Evolutionary conservation across 768 basidiomycete genomes (phyloP).

Genomic region (Boletales sp.): DNA sequence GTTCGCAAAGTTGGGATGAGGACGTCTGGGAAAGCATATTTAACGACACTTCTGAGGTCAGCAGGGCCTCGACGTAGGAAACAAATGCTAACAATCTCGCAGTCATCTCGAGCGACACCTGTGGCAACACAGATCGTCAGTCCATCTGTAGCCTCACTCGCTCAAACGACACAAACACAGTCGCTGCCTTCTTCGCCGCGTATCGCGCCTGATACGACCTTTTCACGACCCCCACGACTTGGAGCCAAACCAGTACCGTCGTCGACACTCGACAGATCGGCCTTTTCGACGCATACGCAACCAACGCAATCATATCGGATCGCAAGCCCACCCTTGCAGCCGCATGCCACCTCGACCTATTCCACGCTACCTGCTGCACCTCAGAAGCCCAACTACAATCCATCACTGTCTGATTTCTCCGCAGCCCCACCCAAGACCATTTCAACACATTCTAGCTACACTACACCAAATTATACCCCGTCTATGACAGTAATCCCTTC

Average conservation of each 20-base stretch:
- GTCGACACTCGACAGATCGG: conserved; percentile 31
- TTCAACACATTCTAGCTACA: conserved; percentile 12
- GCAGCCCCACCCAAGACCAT: conserved; percentile 15
- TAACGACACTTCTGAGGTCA: conserved; percentile 35
- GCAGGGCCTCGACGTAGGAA: neutral
- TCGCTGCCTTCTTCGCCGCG: conserved; percentile 40
- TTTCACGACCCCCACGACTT: conserved; percentile 36
- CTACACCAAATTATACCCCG: conserved; percentile 13
- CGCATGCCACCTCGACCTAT: conserved; percentile 11
- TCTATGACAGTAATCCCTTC: conserved; percentile 17
- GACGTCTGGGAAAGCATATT: conserved; percentile 85
- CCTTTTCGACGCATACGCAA: conserved; percentile 25
- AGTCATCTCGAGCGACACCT: conserved; percentile 17
- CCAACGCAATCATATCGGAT: conserved; percentile 17
- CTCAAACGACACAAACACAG: conserved; percentile 24
- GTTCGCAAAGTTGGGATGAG: conserved; percentile 63
- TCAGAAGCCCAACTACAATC: conserved; percentile 57
- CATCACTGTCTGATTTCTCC: conserved; percentile 37
- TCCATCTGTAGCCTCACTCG: conserved; percentile 9
- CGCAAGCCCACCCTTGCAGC: conserved; percentile 20
- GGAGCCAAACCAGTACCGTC: conserved; percentile 36
- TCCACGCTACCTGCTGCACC: conserved; percentile 11
- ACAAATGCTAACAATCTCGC: conserved; percentile 3
- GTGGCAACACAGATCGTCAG: conserved; percentile 11
- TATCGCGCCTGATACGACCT: conserved; percentile 26